These are phyloP conservation scores for Colletotrichum noveboracense DNA, from an alignment of 2,329 filamentous ascomycete species.

Conservation along the genomic window DNA sequence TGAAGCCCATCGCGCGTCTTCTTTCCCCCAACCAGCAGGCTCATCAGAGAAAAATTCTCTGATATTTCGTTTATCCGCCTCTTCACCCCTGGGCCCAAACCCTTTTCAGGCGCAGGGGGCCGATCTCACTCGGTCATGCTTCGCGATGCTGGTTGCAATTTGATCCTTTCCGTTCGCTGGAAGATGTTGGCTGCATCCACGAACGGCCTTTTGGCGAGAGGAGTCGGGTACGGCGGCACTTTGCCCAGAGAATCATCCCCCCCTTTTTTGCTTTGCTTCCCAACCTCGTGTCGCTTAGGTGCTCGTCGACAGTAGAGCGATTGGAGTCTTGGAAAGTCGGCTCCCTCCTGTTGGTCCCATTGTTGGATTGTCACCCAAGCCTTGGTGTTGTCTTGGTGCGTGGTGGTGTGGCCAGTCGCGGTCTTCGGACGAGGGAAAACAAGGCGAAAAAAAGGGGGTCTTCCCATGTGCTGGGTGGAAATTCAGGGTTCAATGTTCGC, in stretches of 20 bases:
- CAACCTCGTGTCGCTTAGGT: neutral
- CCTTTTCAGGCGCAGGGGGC: neutral
- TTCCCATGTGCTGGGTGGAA: neutral
- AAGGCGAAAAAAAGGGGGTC: neutral
- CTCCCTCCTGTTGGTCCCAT: neutral
- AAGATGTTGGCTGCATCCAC: neutral
- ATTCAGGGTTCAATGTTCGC: neutral
- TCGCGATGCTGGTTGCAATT: neutral
- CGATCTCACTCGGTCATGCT: neutral
- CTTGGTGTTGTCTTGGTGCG: neutral
- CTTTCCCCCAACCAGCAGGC: neutral
- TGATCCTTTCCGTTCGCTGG: neutral
- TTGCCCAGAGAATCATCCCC: neutral
- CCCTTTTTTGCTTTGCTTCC: neutral
- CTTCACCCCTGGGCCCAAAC: neutral
- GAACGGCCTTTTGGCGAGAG: neutral
- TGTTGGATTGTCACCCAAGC: neutral
- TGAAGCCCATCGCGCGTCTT: neutral
- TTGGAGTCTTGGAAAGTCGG: neutral
- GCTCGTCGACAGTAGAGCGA: neutral
- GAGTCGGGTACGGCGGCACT: constrained; percentile 10
- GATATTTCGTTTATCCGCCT: neutral
- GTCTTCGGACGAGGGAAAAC: neutral
- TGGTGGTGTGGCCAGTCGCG: neutral
- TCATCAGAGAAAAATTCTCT: neutral